Evolutionary conservation across 192 early-diverging fungal species (phyloP).

Genomic region (Gigaspora rosea): DNA sequence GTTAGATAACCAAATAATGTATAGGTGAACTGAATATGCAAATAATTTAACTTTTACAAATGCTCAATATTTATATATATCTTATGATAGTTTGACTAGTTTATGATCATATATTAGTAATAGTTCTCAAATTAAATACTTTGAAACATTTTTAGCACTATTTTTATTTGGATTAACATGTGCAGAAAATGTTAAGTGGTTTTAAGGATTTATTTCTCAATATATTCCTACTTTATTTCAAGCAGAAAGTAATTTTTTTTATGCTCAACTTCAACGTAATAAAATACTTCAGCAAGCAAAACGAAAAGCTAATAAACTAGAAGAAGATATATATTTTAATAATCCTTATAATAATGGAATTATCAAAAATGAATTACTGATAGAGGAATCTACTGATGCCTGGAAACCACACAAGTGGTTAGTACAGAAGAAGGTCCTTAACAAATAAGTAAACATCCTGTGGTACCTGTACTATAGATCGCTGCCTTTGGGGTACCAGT

Average conservation of each 20-base stretch:
- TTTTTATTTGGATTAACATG: constrained; percentile 12
- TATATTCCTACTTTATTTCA: constrained; percentile 9
- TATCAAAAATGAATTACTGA: neutral
- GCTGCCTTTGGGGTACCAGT: too few relatives aligned
- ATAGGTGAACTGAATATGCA: constrained; percentile 2
- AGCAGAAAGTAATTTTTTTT: neutral
- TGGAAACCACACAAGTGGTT: too few relatives aligned
- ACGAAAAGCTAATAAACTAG: neutral
- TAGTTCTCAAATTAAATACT: neutral
- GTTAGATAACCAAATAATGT: neutral
- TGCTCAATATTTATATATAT: neutral
- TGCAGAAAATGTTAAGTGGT: neutral
- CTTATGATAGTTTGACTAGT: neutral
- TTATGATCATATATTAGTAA: neutral
- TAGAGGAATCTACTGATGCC: too few relatives aligned
- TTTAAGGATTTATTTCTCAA: constrained; percentile 14
- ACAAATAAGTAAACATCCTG: too few relatives aligned
- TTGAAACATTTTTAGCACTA: neutral
- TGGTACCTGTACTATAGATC: too few relatives aligned
- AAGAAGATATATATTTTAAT: constrained; percentile 15
- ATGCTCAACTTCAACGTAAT: neutral
- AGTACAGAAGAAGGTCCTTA: too few relatives aligned
- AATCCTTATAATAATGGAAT: neutral
- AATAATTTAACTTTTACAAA: constrained; percentile 11
- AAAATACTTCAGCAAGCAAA: constrained; percentile 10